Evolutionary conservation across 2,329 filamentous ascomycete species (phyloP), one percentile per base, ranked within the genome.

Genomic region (Nannizziopsis barbatae): DNA sequence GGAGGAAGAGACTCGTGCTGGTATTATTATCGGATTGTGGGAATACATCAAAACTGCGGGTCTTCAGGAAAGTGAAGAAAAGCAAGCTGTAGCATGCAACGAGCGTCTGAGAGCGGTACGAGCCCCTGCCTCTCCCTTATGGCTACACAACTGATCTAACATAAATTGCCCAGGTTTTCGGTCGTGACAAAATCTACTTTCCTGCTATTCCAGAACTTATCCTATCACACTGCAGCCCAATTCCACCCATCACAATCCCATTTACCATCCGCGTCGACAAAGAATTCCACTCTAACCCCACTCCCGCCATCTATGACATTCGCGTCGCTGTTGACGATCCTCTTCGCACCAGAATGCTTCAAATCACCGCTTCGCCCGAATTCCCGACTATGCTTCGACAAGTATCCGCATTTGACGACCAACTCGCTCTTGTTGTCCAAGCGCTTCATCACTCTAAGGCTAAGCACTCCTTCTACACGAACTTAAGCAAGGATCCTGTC

Each of bases 251-350:
- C 60, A 81, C 84, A 59, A 77, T 98, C 31, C 76, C 81, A 17
- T 98, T 95, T 71, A 98, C 89, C 7, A 92, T 98, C 62, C 86
- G 90, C 51, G 84, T 95, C 36, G 92, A 98, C 64, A 76, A 86
- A 59, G 79, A 82, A 7, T 90, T 89, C 60, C 83, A 90, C 61
- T 80, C 79, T 56, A 70, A 80, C 49, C 83, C 86, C 3, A 73
- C 79, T 45, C 81, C 86, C 1, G 95, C 89, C 5, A 74, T 96
- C 57, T 95, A 95, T 70, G 90, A 96, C 65, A 75, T 98, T 42
- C 81, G 82, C 57, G 85, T 98, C 40, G 76, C 81, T 1, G 76
- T 95, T 12, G 86, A 93, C 57, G 87, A 95, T 61, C 86, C 89
- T 1, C 74, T 93, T 43, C 81, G 81, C 45, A 74, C 76, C 31